A percentile compares a stretch with the other conserved stretches of the same genome.
phyloP scores from a whole-genome alignment of 148 eudicot genomes.

The Chenopodium formosanum region DNA sequence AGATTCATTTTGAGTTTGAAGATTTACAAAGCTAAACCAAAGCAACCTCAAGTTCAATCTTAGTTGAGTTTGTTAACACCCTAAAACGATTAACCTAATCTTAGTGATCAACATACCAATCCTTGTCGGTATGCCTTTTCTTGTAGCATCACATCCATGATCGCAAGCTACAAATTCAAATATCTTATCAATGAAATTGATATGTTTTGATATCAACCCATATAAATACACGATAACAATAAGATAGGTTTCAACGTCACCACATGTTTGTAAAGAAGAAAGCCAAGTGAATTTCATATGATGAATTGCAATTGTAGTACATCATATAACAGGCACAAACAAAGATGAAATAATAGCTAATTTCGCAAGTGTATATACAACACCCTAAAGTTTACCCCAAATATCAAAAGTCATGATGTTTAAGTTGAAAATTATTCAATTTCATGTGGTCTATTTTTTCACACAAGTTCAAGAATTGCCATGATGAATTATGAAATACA shows the following conservation, averaged over 20 bases:
- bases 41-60: no score
- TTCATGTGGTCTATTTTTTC: constrained; percentile 4
- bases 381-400: constrained; percentile 9
- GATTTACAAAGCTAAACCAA: no score
- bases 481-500: constrained; percentile 27
- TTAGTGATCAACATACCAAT: no score
- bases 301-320: neutral
- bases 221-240: neutral
- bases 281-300: neutral
- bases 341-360: neutral
- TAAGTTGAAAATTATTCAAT: neutral
- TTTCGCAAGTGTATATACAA: constrained; percentile 1
- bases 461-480: constrained; percentile 29
- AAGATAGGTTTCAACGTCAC: neutral
- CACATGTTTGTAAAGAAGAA: neutral
- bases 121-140: no score
- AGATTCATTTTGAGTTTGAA: no score
- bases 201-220: neutral
- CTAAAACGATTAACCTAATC: no score
- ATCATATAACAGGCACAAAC: neutral
- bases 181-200: neutral
- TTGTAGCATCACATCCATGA: no score
- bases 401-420: constrained; percentile 25
- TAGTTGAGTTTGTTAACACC: no score
- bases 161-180: no score